Percentiles rank a stretch among this genome's conserved stretches.
Evolutionary conservation across 495 filamentous ascomycete genomes (phyloP).

Genomic region (Daldinia decipiens): DNA sequence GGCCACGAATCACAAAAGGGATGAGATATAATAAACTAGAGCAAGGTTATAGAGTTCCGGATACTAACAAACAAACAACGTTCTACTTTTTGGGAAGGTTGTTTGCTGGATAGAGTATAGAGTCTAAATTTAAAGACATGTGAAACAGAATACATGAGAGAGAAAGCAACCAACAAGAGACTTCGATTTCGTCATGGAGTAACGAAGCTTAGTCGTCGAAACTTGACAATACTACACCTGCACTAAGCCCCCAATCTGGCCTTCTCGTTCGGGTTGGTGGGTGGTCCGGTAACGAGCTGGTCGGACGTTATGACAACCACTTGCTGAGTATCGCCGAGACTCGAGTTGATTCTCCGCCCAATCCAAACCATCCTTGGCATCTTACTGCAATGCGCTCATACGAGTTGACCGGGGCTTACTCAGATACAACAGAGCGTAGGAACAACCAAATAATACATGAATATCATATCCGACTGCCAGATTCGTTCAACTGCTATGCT

Average conservation of each 20-base stretch:
- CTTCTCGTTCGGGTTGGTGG: constrained; percentile 38
- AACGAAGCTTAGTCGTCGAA: constrained; percentile 32
- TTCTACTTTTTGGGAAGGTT: constrained; percentile 10
- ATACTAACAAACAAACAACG: constrained; percentile 15
- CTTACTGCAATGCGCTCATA: constrained; percentile 40
- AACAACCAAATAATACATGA: constrained; percentile 15
- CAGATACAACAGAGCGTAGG: constrained; percentile 24
- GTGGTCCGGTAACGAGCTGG: constrained; percentile 29
- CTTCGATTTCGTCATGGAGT: constrained; percentile 30
- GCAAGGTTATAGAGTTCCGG: constrained; percentile 33
- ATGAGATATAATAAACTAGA: constrained; percentile 24
- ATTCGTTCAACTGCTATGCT: constrained; percentile 5
- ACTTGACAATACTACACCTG: constrained; percentile 9
- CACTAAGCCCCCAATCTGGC: constrained; percentile 35
- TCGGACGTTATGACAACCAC: constrained; percentile 16
- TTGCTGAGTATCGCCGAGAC: constrained; percentile 23
- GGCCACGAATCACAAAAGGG: constrained; percentile 15
- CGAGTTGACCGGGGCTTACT: constrained; percentile 36
- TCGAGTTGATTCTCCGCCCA: constrained; percentile 16
- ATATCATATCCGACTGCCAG: constrained; percentile 14
- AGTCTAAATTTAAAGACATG: constrained; percentile 31
- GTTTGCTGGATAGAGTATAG: constrained; percentile 26
- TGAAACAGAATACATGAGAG: constrained; percentile 34
- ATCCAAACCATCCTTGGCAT: constrained; percentile 37
- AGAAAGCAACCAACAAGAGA: constrained; percentile 21